Evolutionary conservation across 2,329 filamentous ascomycete genomes (phyloP).

Genomic region (Septoria petroselini): DNA sequence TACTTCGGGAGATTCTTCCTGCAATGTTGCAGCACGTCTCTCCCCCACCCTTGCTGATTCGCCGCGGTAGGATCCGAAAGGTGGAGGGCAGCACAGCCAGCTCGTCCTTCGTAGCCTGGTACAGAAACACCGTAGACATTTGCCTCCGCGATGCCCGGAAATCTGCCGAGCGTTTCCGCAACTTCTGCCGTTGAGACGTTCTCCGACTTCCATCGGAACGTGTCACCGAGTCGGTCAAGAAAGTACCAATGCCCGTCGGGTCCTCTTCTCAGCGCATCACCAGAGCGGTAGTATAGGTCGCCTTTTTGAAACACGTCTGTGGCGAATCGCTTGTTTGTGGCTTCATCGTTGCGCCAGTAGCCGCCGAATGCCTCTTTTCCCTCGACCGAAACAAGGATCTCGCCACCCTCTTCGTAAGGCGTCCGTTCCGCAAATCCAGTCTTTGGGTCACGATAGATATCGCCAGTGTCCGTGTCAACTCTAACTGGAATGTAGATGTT

Average conservation of each 20-base stretch:
- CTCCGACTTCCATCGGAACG: constrained; percentile 49
- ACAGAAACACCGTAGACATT: constrained; percentile 49
- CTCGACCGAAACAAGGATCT: constrained; percentile 65
- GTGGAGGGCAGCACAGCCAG: constrained; percentile 55
- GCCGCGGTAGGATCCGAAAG: constrained; percentile 50
- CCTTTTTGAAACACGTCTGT: constrained; percentile 46
- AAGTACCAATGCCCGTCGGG: constrained; percentile 47
- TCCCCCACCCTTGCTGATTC: constrained; percentile 50
- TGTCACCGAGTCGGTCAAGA: constrained; percentile 47
- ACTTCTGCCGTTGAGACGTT: constrained; percentile 50
- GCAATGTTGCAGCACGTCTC: constrained; percentile 56
- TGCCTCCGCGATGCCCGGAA: constrained; percentile 44
- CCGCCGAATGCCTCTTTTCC: constrained; percentile 61
- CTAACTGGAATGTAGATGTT: constrained; percentile 63
- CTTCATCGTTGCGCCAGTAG: constrained; percentile 65
- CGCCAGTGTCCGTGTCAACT: constrained; percentile 66
- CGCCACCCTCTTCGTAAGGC: constrained; percentile 65
- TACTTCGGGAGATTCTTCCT: constrained; percentile 65
- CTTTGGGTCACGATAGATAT: constrained; percentile 61
- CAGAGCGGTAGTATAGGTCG: constrained; percentile 47
- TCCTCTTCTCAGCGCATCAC: constrained; percentile 45
- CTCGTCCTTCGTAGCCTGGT: constrained; percentile 51
- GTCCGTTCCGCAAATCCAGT: constrained; percentile 65
- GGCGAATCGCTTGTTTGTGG: constrained; percentile 57
- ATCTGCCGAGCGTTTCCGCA: constrained; percentile 42